Evolutionary conservation across 2,329 filamentous ascomycete species (phyloP), one percentile per base, ranked within the genome.

Genomic region (Phialophora verrucosa): DNA sequence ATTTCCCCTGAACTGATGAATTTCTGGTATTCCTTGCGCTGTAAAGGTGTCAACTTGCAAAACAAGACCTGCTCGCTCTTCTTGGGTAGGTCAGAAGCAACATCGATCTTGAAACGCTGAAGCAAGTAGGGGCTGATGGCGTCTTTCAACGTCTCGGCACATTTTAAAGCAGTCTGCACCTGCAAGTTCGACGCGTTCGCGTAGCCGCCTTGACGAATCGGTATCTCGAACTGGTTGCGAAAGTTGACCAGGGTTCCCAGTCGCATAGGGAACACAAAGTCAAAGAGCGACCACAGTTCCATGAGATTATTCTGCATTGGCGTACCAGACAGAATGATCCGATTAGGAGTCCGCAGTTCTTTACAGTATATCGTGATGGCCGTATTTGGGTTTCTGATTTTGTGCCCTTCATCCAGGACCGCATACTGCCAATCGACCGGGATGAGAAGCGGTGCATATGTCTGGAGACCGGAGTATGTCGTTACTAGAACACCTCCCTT

Each of bases 51-150:
- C 68, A 99, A 82, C 76, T 96, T 96, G 80, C 95, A 98, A 77
- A 99, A 98, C 2, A 99, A 83, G 0, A 99, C 95, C 72, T 96
- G 92, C 76, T 99, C 95, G 59, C 89, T 96, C 83, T 99, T 99
- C 78, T 96, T 92, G 0, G 95, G 95, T 12, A 99, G 82, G 76
- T 98, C 94, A 7, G 93, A 88, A 4, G 95, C 94, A 14, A 99
- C 95, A 76, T 99, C 95, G 1, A 91, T 87, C 78, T 99, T 99
- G 76, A 96, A 88, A 8, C 95, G 88, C 75, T 98, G 94, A 3
- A 99, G 83, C 4, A 99, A 84, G 75, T 97, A 99, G 2, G 94
- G 92, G 72, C 91, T 93, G 72, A 99, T 97, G 0, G 93, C 90
- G 71, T 97, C 93, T 74, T 97, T 97, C 51, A 99, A 80, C 0